A percentile compares a stretch with the other conserved stretches of the same genome.
Evolutionary conservation across 306 rosid species (phyloP).

Genomic region (Mucuna pruriens): DNA sequence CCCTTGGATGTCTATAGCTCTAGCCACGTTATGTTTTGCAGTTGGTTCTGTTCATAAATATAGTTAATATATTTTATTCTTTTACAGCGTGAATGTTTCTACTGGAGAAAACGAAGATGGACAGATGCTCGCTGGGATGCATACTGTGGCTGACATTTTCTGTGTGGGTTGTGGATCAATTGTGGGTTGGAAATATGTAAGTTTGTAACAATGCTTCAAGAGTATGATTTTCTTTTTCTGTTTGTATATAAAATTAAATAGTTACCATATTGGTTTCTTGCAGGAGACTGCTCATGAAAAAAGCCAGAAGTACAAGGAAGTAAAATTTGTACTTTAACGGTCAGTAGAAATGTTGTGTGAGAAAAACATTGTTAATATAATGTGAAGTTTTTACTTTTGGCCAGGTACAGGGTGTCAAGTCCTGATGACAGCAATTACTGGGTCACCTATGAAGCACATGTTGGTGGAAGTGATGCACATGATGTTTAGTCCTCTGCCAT

Average conservation of each 20-base stretch:
- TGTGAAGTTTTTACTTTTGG: too few species aligned
- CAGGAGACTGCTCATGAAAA: too few species aligned
- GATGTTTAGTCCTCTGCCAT: conserved; percentile 56
- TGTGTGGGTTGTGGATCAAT: too few species aligned
- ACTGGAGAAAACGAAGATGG: conserved; percentile 79
- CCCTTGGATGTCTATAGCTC: neutral
- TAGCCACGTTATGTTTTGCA: neutral
- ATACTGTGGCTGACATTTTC: too few species aligned
- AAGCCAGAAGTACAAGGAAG: conserved; percentile 74
- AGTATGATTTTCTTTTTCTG: conserved; percentile 1
- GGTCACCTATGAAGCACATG: conserved; percentile 68
- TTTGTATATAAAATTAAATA: conserved; percentile 35
- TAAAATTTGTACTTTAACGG: too few species aligned
- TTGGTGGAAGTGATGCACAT: conserved; percentile 90
- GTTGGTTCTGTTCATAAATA: conserved; percentile 3
- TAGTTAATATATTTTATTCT: conserved; percentile 30
- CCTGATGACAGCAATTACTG: conserved; percentile 90
- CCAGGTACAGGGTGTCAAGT: conserved; percentile 69
- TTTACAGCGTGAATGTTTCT: conserved; percentile 71
- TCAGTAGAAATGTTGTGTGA: too few species aligned
- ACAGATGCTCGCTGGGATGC: conserved; percentile 73
- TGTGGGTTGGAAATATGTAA: too few species aligned
- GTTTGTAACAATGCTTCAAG: too few species aligned
- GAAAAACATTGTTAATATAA: too few species aligned
- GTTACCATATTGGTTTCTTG: conserved; percentile 47